phyloP scores from a whole-genome alignment of 2,329 filamentous ascomycete genomes.

The Fusarium sp. region DNA sequence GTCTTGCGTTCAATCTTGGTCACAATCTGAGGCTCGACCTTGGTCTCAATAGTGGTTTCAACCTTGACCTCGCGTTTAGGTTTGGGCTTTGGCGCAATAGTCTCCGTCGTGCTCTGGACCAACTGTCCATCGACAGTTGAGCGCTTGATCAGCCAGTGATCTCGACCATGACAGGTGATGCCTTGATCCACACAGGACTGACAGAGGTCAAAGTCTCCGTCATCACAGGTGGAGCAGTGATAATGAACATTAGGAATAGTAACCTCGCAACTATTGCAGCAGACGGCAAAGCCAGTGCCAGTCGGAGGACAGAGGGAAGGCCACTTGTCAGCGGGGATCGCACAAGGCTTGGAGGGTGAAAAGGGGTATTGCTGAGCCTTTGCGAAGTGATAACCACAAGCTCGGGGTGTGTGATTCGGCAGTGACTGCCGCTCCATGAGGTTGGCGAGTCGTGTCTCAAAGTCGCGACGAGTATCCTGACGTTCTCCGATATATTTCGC shows the following conservation, averaged over 20 bases:
- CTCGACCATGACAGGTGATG: constrained; percentile 77
- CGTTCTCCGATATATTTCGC: constrained; percentile 39
- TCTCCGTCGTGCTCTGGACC: constrained; percentile 86
- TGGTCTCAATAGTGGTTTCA: constrained; percentile 34
- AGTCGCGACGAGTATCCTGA: constrained; percentile 39
- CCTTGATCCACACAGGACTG: constrained; percentile 78
- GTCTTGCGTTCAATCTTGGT: constrained; percentile 14
- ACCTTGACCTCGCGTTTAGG: constrained; percentile 38
- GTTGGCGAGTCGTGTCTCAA: constrained; percentile 43
- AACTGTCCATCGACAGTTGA: constrained; percentile 80
- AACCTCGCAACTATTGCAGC: constrained; percentile 89
- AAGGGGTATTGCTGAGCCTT: constrained; percentile 14
- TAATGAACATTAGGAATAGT: constrained; percentile 85
- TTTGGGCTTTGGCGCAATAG: constrained; percentile 69
- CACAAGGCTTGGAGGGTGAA: constrained; percentile 4
- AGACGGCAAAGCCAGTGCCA: constrained; percentile 73
- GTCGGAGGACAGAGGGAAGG: constrained; percentile 23
- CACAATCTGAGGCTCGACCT: constrained; percentile 37
- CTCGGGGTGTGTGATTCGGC: constrained; percentile 7
- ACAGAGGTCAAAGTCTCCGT: constrained; percentile 95
- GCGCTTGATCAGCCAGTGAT: constrained; percentile 96
- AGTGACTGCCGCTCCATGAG: constrained; percentile 40
- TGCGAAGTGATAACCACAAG: not conserved
- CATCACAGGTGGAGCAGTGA: constrained; percentile 93
- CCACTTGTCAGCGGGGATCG: not conserved